phyloP scores from a whole-genome alignment of 768 basidiomycete species.

The Pisolithus albus region DNA sequence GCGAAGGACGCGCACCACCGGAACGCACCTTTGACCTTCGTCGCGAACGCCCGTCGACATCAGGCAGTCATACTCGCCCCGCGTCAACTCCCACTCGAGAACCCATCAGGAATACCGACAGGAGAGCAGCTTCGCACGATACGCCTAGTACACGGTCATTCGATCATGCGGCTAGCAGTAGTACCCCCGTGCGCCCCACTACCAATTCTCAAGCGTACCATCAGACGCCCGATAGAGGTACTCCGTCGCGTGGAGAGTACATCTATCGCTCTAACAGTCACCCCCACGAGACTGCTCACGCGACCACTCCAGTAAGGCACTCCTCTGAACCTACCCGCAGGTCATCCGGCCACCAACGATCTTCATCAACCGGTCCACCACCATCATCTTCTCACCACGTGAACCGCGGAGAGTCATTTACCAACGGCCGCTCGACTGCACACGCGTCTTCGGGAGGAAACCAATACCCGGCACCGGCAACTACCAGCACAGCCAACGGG shows the following conservation, averaged over 20 bases:
- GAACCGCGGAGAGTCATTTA: constrained; percentile 11
- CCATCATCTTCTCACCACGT: constrained; percentile 4
- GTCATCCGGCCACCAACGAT: constrained; percentile 5
- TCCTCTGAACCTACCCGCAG: constrained; percentile 17
- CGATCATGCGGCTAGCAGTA: background rate
- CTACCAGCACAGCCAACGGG: constrained; percentile 9
- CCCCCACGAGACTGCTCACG: constrained; percentile 9
- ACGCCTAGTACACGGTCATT: background rate
- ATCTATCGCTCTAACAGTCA: constrained; percentile 8
- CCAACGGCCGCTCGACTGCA: constrained; percentile 12
- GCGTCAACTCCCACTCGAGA: constrained; percentile 19
- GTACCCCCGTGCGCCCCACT: background rate
- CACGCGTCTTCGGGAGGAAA: too few species aligned
- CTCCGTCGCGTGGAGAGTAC: constrained; percentile 12
- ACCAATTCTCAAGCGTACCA: constrained; percentile 7
- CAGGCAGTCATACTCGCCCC: constrained; percentile 8
- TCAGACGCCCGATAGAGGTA: constrained; percentile 19
- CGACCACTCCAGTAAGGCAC: constrained; percentile 18
- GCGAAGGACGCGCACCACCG: constrained; percentile 22
- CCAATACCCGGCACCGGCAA: constrained; percentile 23
- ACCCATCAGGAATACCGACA: constrained; percentile 8
- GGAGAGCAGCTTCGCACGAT: constrained; percentile 11
- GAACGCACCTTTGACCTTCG: constrained; percentile 22
- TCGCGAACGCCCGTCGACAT: constrained; percentile 11
- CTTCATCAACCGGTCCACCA: constrained; percentile 11